These are phyloP conservation scores for Celoporthe dispersa DNA, from an alignment of 2,329 filamentous ascomycete species.

Conservation along the genomic window DNA sequence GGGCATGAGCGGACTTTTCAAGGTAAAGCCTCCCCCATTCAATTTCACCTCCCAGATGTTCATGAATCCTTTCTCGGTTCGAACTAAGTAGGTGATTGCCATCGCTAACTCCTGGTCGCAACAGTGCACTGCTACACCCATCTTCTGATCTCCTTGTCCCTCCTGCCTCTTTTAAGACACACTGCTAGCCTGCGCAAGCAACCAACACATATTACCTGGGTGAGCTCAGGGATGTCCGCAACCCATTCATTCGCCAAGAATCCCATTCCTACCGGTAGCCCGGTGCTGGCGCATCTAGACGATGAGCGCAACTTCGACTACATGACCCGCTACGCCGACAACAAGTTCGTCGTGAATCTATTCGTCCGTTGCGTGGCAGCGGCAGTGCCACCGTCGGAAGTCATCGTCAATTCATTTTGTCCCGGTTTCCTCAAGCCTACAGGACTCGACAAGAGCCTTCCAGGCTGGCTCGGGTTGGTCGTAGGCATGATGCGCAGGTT, in stretches of 20 bases:
- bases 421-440: background rate
- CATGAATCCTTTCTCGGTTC: background rate
- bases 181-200: background rate
- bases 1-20: background rate
- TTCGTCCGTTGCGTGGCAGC: background rate
- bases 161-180: background rate
- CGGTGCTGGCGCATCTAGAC: background rate
- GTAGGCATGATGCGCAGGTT: background rate
- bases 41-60: no score
- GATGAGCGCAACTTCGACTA: background rate
- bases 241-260: background rate
- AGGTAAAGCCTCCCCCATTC: background rate
- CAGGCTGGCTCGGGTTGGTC: background rate
- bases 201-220: background rate
- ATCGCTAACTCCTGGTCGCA: background rate
- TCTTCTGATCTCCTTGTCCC: slow-evolving; percentile 1
- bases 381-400: background rate
- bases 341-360: background rate
- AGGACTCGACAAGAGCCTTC: background rate
- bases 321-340: background rate
- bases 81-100: background rate
- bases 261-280: background rate
- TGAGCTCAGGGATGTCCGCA: background rate
- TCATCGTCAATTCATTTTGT: background rate
- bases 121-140: background rate